Evolutionary conservation across 2,329 filamentous ascomycete species (phyloP), one percentile per base, ranked within the genome.

Genomic region (Grosmannia huntii): DNA sequence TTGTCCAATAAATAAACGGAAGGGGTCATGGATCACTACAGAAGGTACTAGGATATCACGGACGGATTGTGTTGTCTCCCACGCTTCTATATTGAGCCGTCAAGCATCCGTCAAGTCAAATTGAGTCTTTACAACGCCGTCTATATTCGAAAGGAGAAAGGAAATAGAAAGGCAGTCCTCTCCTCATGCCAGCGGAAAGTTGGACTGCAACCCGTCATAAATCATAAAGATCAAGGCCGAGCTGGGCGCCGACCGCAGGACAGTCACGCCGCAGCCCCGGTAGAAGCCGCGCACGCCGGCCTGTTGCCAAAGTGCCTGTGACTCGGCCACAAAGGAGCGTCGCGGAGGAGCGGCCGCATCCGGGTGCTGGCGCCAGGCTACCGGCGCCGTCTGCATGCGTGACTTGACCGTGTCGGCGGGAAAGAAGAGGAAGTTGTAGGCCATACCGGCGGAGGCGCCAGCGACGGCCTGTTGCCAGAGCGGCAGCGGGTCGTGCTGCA

Each of bases 221-320:
- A 97, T 84, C 61, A 94, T 91, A 68, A 99, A 99, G 61, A 99
- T 99, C 68, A 97, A 90, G 9, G 94, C 94, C n/a, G 91, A 96
- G 71, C 91, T 96, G 3, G 94, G 94, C 36, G 90, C 91, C 41
- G 90, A 87, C 61, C 94, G 82, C 36, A 85, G 77, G 52, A 94
- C 90, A 0, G 94, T 99, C 64, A 99, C 94, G 36, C 94, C 94
- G 66, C 94, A 99, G 4, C 94, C 94, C 57, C 92, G 84, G 70
- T 99, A 99, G 69, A 97, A 76, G 2, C 90, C 92, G 62, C 82
- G 85, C 23, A 97, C 60, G 0, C 94, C 94, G 60, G 91, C 84
- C 66, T 90, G 82, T 61, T 77, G 80, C 87, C 90, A 99, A n/a
- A 97, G 72, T 19, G 82, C 78, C 59, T 73, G 78, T 0, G 85